Base-by-base conservation (phyloP, 2,329 filamentous ascomycete genomes). In the Colletotrichum sp. region DNA sequence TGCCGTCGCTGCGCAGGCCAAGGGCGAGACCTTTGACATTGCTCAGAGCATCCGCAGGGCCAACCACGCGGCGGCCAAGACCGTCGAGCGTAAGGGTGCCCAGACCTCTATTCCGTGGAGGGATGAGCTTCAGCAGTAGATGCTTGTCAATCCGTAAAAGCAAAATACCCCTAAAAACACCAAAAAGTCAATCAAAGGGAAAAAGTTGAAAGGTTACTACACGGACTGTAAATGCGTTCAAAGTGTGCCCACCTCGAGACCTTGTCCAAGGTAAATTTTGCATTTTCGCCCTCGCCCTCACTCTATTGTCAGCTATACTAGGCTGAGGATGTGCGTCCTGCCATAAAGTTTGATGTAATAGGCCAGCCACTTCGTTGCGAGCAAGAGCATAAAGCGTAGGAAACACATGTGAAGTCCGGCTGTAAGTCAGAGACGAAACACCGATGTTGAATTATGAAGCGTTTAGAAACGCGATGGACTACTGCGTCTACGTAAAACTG, bases 41-140 rank as follows among this genome's bases (percentile, higher is more conserved):
- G 90, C 90, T 74, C 86, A 88, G 2, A 92, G 93, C 32, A 82
- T 87, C 71, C 79, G 85, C 72, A 93, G 92, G 2, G 92, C 94
- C 1, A 87, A 86, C 78, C 79, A 79, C 64, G 85, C 85, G n/a
- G 82, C 85, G 16, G 84, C 86, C 34, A 82, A 86, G 74, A 87
- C 86, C 9, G 86, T 87, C 32, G 80, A 85, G 26, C 82, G 84
- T 39, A 86, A 84, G 77, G 86, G 86, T n/a, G 85, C 86, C 16
- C 86, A 87, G 69, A 79, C 83, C 59, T 87, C 86, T 52, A 87
- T 87, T 75, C 86, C 86, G 2, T 87, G 86, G 86, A 85, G 83
- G 78, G 83, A 87, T 71, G 86, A 87, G 79, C 78, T 87, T 48
- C 55, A 65, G 61, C 76, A 69, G 18, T 34, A 12, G n/a, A 15